Conservation (phyloP, 1,139 yeast genomes). For the Geotrichum europaeum region DNA sequence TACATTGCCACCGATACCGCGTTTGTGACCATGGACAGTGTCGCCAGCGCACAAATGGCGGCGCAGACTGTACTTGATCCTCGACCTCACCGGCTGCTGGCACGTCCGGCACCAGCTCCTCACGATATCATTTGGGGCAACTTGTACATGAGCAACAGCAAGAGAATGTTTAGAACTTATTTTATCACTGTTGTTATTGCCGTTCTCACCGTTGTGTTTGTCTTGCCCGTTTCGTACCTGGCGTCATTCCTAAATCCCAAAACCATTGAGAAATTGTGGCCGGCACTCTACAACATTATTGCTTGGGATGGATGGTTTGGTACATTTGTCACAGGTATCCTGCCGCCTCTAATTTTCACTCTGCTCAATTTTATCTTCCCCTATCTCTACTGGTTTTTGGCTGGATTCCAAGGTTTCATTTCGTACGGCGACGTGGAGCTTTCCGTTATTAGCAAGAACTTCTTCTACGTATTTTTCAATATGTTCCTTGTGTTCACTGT, state of each 20-base stretch:
- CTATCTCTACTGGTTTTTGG: slow-evolving; percentile 63
- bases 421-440: slow-evolving; percentile 79
- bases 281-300: slow-evolving; percentile 60
- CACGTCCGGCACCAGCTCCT: slow-evolving; percentile 81
- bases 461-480: slow-evolving; percentile 77
- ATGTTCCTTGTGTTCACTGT: slow-evolving; percentile 77
- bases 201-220: slow-evolving; percentile 57
- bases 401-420: slow-evolving; percentile 66
- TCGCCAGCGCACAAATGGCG: slow-evolving; percentile 82
- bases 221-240: slow-evolving; percentile 66
- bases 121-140: slow-evolving; percentile 81
- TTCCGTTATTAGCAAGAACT: slow-evolving; percentile 72
- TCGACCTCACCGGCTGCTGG: slow-evolving; percentile 61
- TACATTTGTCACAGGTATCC: slow-evolving; percentile 66
- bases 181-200: slow-evolving; percentile 60
- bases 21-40: slow-evolving; percentile 78
- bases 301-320: slow-evolving; percentile 51
- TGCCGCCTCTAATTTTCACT: slow-evolving; percentile 73
- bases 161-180: slow-evolving; percentile 54
- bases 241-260: slow-evolving; percentile 66
- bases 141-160: slow-evolving; percentile 51
- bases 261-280: slow-evolving; percentile 66
- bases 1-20: slow-evolving; percentile 48
- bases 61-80: slow-evolving; percentile 88
- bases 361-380: slow-evolving; percentile 68